Evolutionary conservation across 108 stramenopile genomes (phyloP).

Genomic region (Asterionellopsis glacialis): DNA sequence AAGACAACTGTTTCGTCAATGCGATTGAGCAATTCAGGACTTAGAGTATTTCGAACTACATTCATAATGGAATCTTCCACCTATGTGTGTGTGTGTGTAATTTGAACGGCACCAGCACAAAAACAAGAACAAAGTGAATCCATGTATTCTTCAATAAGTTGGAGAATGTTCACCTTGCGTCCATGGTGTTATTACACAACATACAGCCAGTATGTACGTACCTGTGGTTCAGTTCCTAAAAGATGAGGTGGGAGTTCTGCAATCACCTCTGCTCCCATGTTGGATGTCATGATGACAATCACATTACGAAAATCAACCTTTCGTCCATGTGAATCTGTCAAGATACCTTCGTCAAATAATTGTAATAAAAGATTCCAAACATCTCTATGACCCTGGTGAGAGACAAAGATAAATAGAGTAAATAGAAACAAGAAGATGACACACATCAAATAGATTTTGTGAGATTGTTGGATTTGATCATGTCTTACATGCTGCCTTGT

Average conservation of each 20-base stretch:
- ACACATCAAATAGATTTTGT: background rate
- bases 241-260: slow-evolving; percentile 55
- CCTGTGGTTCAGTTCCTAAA: slow-evolving; percentile 57
- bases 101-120: too few relatives aligned
- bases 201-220: too few relatives aligned
- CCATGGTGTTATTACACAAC: too few relatives aligned
- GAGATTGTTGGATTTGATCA: too few relatives aligned
- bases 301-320: slow-evolving; percentile 73
- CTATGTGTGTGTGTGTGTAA: too few relatives aligned
- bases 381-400: slow-evolving; percentile 66
- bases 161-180: too few relatives aligned
- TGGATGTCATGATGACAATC: slow-evolving; percentile 81
- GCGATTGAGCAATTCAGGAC: slow-evolving; percentile 75
- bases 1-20: slow-evolving; percentile 72
- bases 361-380: slow-evolving; percentile 84
- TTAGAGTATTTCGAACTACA: slow-evolving; percentile 57
- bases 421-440: slow-evolving; percentile 45
- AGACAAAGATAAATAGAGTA: slow-evolving; percentile 25
- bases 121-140: too few relatives aligned
- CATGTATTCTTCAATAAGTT: too few relatives aligned
- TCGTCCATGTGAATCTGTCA: slow-evolving; percentile 74
- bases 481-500: too few relatives aligned
- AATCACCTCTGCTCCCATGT: slow-evolving; percentile 67
- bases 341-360: slow-evolving; percentile 75
- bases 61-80: slow-evolving; percentile 53